A percentile compares a stretch with the other conserved stretches of the same genome.
Evolutionary conservation across 768 basidiomycete genomes (phyloP).

Genomic region (Russula dissimulans): DNA sequence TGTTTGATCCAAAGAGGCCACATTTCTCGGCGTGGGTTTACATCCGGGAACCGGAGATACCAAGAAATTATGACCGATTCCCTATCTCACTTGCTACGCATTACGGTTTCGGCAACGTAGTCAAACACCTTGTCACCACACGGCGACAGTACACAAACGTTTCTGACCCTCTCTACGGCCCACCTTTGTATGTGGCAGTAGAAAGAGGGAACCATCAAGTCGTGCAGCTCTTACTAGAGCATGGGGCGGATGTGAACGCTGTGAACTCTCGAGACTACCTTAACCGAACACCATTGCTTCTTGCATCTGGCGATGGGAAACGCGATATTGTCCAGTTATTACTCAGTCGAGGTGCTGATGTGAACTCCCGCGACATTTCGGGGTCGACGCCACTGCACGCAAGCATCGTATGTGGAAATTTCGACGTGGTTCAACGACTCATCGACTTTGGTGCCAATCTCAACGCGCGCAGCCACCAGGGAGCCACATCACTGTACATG

Average conservation of each 20-base stretch:
- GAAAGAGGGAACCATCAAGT: not conserved
- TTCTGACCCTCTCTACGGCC: too few species aligned
- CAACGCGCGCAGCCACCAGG: not conserved
- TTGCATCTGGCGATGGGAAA: not conserved
- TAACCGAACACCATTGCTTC: too few species aligned
- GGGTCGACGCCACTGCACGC: too few species aligned
- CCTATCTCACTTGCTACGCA: not conserved
- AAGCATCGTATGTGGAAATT: not conserved
- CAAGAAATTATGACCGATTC: not conserved
- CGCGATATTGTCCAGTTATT: not conserved
- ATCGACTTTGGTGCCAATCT: not conserved
- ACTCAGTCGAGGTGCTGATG: not conserved
- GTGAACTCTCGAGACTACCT: too few species aligned
- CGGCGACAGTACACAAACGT: not conserved
- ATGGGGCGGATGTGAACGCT: not conserved
- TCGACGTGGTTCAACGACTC: not conserved
- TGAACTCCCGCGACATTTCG: not conserved
- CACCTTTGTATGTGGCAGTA: not conserved
- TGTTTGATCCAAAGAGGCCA: not conserved
- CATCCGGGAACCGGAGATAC: not conserved
- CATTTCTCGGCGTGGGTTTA: not conserved
- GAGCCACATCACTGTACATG: too few species aligned
- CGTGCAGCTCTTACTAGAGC: not conserved
- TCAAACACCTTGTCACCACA: not conserved
- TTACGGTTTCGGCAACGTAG: not conserved